Evolutionary conservation across 192 early-diverging fungal genomes (phyloP), one percentile per base, ranked within the genome.

Genomic region (Fimicolochytrium jonesii): DNA sequence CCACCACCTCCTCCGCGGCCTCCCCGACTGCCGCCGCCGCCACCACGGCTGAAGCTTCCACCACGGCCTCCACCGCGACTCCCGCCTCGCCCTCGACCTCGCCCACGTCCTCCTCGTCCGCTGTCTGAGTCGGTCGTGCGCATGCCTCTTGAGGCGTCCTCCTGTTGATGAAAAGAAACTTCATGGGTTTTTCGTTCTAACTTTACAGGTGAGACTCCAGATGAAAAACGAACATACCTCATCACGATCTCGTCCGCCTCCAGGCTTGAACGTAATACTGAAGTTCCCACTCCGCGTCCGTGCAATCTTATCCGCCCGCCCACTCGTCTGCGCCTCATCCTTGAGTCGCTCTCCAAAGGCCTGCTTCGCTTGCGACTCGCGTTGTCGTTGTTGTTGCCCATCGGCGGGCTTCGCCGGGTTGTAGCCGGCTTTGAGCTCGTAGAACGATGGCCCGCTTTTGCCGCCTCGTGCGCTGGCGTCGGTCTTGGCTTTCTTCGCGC

Each of bases 201-300:
- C n/a, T n/a, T n/a, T n/a, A n/a, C n/a, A n/a, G n/a, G n/a, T n/a
- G n/a, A n/a, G n/a, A n/a, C n/a, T n/a, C n/a, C n/a, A n/a, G n/a
- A n/a, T n/a, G 36, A 55, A 37, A 55, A 33, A 35, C 6, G 23
- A 32, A 9, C 23, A 30, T 32, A 30, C 26, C 50, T 55, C 53
- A 22, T 6, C 53, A 25, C 20, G 26, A 34, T 35, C 32, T n/a
- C 36, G 18, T 30, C 22, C 35, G 2, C 6, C 36, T 11, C 49
- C 35, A 18, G 75, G 75, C 42, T 63, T 57, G 49, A 77, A 77
- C n/a, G 75, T 70, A 34, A 77, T 64, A 41, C 58, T 62, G 47
- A 73, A 55, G 45, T 65, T 68, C 9, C 70, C 75, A 15, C 61
- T 62, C 3, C 47, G 25, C 18, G 53, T 54, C 9, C 56, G 4